Conservation (phyloP, 768 basidiomycete species). For the Calocybe indica region DNA sequence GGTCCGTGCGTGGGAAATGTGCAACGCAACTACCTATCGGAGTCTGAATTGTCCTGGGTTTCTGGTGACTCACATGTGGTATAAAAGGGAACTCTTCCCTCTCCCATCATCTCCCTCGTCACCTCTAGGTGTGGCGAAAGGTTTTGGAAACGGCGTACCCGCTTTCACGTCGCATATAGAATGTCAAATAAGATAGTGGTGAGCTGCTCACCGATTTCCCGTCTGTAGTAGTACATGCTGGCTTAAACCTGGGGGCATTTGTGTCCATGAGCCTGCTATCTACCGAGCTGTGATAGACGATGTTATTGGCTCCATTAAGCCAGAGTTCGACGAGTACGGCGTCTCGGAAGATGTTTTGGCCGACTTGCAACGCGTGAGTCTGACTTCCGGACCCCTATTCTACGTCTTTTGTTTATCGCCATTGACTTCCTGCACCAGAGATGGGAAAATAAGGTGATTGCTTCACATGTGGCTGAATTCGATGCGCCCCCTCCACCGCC, state of each 20-base stretch:
- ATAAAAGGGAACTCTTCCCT: slow-evolving; percentile 43
- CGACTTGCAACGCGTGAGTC: slow-evolving; percentile 82
- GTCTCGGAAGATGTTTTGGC: slow-evolving; percentile 87
- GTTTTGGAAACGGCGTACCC: slow-evolving; percentile 22
- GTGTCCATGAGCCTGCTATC: slow-evolving; percentile 71
- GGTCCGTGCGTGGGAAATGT: slow-evolving; percentile 40
- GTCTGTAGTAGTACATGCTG: slow-evolving; percentile 50
- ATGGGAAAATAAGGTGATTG: slow-evolving; percentile 94
- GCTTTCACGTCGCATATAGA: slow-evolving; percentile 12
- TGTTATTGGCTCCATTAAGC: slow-evolving; percentile 80
- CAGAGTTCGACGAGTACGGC: slow-evolving; percentile 96
- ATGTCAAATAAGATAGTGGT: slow-evolving; percentile 99
- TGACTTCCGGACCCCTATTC: slow-evolving; percentile 4
- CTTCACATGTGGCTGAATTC: slow-evolving; percentile 95
- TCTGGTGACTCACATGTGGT: slow-evolving; percentile 36
- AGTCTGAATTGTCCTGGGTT: slow-evolving; percentile 40
- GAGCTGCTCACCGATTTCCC: slow-evolving; percentile 68
- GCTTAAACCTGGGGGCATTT: slow-evolving; percentile 44
- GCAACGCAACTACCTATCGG: slow-evolving; percentile 25
- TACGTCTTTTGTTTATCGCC: slow-evolving; percentile 6
- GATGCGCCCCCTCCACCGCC: slow-evolving; percentile 44
- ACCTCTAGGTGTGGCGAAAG: slow-evolving; percentile 31
- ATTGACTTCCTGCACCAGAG: slow-evolving; percentile 45
- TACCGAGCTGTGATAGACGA: slow-evolving; percentile 97
- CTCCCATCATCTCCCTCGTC: slow-evolving; percentile 34